Base-by-base conservation (phyloP, 139 green algal species). In the Coccomyxa sp. region DNA sequence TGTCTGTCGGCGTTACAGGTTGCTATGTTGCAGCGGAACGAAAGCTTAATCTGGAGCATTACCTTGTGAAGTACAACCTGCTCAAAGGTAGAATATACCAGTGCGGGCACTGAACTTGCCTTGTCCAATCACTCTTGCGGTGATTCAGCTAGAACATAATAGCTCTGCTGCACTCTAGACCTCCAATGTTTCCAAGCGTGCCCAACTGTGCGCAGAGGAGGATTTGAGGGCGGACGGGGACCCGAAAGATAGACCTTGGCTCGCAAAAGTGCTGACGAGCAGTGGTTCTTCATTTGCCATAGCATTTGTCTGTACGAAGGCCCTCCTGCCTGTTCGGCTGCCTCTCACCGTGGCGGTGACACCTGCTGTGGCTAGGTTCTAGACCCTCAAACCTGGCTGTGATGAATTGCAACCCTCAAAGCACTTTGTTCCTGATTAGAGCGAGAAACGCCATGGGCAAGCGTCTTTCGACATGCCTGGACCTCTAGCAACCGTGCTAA, bases 231-330 rank as follows among this genome's bases (percentile, higher is more conserved):
- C 80, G 13, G 83, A 86, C 28, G 67, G 38, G 3, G 23, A 79
- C 38, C 75, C 81, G 13, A 67, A 74, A 18, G 71, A 88, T 17
- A 31, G 79, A 14, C 79, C 83, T 0, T 92, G 89, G 89, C 28
- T 92, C 18, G 81, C 88, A 63, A 86, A 85, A 30, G 63, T 79
- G 66, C 67, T 93, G 0, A 80, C 83, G 0, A 84, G 87, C 14
- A 60, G 79, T n/a, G 82, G 88, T 25, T 92, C 88, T 45, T 83
- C 83, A 4, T n/a, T 92, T 25, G 88, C 87, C 0, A 82, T 93
- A 21, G 88, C 90, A 4, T 90, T 93, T 60, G 75, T 93, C 4
- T 91, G 87, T 83, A 93, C 91, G 58, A 93, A 93, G 58, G 90
- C 88, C 13, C 83, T 92, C 0, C 85, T 93, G 63, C 88, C 88